Evolutionary conservation across 1,139 yeast species (phyloP).

Genomic region (Debaryomyces fabryi): DNA sequence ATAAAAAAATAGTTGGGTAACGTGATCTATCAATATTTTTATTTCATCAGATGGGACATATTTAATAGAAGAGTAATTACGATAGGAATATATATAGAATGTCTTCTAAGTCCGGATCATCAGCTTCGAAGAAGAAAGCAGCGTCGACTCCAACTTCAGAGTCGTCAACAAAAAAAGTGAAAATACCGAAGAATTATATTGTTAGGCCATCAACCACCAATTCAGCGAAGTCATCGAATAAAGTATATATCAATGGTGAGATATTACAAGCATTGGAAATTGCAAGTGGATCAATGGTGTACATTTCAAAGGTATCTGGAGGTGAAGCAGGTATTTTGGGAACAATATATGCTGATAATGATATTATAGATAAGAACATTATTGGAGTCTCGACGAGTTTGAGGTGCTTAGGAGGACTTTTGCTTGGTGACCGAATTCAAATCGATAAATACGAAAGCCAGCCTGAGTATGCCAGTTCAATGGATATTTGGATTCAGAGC

Average conservation of each 20-base stretch:
- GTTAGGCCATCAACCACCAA: constrained; percentile 54
- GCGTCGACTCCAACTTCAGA: constrained; percentile 21
- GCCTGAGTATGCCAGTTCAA: constrained; percentile 50
- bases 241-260: constrained; percentile 53
- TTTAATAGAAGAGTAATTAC: background rate
- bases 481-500: constrained; percentile 17
- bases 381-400: constrained; percentile 52
- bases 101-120: constrained; percentile 18
- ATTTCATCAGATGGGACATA: background rate
- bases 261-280: constrained; percentile 57
- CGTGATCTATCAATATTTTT: constrained; percentile 6
- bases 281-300: constrained; percentile 55
- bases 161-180: constrained; percentile 41
- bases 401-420: constrained; percentile 56
- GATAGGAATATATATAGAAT: constrained; percentile 26
- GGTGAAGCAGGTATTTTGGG: constrained; percentile 50
- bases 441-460: constrained; percentile 48
- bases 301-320: constrained; percentile 49
- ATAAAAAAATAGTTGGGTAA: background rate
- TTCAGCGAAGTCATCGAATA: constrained; percentile 35
- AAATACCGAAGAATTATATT: constrained; percentile 52
- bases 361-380: constrained; percentile 52
- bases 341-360: constrained; percentile 42
- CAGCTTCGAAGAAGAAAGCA: constrained; percentile 28
- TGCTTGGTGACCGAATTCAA: constrained; percentile 73